phyloP scores from a whole-genome alignment of 345 rosid genomes.

The Salix udensis region DNA sequence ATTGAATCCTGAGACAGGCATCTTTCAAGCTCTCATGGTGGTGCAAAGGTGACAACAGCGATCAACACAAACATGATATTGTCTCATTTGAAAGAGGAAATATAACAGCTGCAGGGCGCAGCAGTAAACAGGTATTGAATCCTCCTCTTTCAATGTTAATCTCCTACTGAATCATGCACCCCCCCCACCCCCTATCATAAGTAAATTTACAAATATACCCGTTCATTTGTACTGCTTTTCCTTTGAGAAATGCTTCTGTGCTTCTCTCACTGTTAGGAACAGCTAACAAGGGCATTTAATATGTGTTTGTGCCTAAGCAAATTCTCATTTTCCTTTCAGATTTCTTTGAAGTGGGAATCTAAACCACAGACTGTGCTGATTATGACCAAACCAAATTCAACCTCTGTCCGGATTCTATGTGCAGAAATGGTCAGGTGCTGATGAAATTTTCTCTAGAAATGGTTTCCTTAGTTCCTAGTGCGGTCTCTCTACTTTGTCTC shows the following conservation, averaged over 20 bases:
- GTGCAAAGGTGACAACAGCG: constrained; percentile 73
- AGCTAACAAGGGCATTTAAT: constrained; percentile 10
- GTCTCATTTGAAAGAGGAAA: constrained; percentile 96
- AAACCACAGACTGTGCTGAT: constrained; percentile 85
- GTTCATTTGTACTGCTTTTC: not conserved
- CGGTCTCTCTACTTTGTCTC: not conserved
- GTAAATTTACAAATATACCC: not conserved
- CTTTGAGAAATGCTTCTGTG: not conserved
- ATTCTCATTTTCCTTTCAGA: constrained; percentile 50
- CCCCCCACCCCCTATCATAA: not conserved
- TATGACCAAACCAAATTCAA: constrained; percentile 86
- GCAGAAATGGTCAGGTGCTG: constrained; percentile 81
- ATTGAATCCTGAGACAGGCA: constrained; percentile 56
- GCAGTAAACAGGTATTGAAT: constrained; percentile 76
- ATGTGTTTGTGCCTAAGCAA: constrained; percentile 17
- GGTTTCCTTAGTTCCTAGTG: constrained; percentile 8
- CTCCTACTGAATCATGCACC: not conserved
- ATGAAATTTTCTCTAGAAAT: constrained; percentile 3
- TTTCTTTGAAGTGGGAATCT: constrained; percentile 91
- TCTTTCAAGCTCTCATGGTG: constrained; percentile 97
- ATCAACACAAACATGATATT: constrained; percentile 89
- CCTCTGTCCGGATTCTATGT: constrained; percentile 69
- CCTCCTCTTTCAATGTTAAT: not conserved
- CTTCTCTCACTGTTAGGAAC: not conserved
- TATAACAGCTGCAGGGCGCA: constrained; percentile 84